Evolutionary conservation across 805 yeast species (phyloP).

Genomic region (Maudiozyma turicensis): DNA sequence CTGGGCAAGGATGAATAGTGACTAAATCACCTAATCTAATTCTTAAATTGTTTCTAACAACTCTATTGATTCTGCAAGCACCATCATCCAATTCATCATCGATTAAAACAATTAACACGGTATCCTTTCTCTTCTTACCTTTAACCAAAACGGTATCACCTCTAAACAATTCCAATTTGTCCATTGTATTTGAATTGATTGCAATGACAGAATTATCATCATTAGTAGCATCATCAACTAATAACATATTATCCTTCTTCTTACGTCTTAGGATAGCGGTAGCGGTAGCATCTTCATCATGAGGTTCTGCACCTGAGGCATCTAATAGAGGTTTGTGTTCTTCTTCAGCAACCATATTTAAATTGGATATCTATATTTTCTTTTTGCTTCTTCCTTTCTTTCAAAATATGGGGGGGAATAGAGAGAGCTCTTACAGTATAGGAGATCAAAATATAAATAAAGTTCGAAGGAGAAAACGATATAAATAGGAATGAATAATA

Average conservation of each 20-base stretch:
- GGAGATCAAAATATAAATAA: no score
- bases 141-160: conserved; percentile 96
- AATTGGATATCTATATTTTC: not conserved
- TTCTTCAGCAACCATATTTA: conserved; percentile 27
- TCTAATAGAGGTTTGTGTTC: conserved; percentile 42
- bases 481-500: no score
- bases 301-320: conserved; percentile 57
- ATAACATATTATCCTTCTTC: conserved; percentile 91
- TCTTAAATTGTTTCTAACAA: conserved; percentile 89
- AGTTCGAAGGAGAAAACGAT: no score
- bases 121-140: conserved; percentile 97
- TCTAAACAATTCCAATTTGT: conserved; percentile 83
- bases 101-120: conserved; percentile 88
- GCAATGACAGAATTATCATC: conserved; percentile 97
- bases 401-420: not conserved
- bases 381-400: not conserved
- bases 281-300: conserved; percentile 67
- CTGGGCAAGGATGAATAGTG: conserved; percentile 91
- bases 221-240: conserved; percentile 94
- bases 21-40: conserved; percentile 91
- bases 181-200: conserved; percentile 93
- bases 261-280: conserved; percentile 95
- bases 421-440: no score
- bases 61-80: conserved; percentile 86
- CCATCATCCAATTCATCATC: conserved; percentile 97